phyloP scores from a whole-genome alignment of 768 basidiomycete genomes.

The Lanmaoa pseudosensibilis region DNA sequence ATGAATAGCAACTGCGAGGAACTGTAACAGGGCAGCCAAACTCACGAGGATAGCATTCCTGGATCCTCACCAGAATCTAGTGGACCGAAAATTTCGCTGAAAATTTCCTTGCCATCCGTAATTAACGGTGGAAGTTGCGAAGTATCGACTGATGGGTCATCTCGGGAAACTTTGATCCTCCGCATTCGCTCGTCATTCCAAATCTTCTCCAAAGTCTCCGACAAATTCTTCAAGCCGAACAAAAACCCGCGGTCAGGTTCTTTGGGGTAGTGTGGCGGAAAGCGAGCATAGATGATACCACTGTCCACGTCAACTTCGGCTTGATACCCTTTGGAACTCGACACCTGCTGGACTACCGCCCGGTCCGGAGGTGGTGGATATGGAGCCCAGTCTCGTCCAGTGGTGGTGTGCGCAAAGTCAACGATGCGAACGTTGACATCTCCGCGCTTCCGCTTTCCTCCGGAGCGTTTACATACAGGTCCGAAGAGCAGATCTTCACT shows the following conservation, averaged over 20 bases:
- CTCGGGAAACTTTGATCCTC: conserved; percentile 61
- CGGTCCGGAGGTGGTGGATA: conserved; percentile 50
- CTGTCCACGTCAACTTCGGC: conserved; percentile 80
- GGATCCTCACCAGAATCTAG: conserved; percentile 57
- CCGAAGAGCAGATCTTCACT: conserved; percentile 79
- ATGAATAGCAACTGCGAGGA: neutral
- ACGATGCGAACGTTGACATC: conserved; percentile 96
- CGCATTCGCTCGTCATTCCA: conserved; percentile 85
- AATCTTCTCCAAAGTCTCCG: conserved; percentile 73
- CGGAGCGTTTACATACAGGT: conserved; percentile 60
- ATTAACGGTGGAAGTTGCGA: conserved; percentile 63
- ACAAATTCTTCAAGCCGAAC: conserved; percentile 82
- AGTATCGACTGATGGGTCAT: conserved; percentile 47
- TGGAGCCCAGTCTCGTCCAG: conserved; percentile 86
- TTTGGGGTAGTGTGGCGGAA: conserved; percentile 88
- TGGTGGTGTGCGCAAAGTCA: conserved; percentile 98
- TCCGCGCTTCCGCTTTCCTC: conserved; percentile 74
- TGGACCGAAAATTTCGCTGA: conserved; percentile 65
- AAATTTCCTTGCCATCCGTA: conserved; percentile 76
- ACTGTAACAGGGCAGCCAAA: neutral
- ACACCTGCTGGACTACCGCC: conserved; percentile 43
- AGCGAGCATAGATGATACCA: conserved; percentile 85
- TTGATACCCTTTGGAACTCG: conserved; percentile 72
- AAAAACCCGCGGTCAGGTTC: conserved; percentile 94
- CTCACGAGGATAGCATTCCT: conserved; percentile 74